Percentiles rank a stretch among this genome's conserved stretches.
Evolutionary conservation across 768 basidiomycete species (phyloP).

Genomic region (Amanita rubescens): DNA sequence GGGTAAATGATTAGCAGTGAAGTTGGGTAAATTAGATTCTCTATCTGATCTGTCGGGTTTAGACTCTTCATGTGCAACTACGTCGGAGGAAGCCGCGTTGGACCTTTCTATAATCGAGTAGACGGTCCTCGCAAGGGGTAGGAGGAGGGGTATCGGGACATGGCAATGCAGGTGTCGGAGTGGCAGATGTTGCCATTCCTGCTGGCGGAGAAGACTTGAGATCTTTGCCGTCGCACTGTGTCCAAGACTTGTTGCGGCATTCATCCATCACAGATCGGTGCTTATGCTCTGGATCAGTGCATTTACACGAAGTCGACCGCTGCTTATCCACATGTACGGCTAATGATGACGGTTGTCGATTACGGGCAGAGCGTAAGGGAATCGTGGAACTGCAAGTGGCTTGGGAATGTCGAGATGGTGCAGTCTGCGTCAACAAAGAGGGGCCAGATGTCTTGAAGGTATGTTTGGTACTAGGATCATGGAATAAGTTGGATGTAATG

Average conservation of each 20-base stretch:
- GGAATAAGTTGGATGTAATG: conserved; percentile 14
- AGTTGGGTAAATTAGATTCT: neutral
- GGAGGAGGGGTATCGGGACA: conserved; percentile 26
- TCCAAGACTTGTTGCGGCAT: conserved; percentile 16
- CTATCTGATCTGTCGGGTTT: neutral
- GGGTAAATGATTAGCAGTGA: conserved; percentile 12
- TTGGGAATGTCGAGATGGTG: conserved; percentile 32
- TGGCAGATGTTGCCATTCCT: conserved; percentile 17
- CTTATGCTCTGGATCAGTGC: conserved; percentile 17
- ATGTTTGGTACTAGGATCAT: conserved; percentile 14
- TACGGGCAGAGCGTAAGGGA: conserved; percentile 27
- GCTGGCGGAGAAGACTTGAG: conserved; percentile 9
- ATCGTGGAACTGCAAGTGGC: conserved; percentile 12
- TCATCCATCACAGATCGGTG: conserved; percentile 10
- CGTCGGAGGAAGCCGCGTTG: neutral
- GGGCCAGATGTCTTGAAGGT: conserved; percentile 16
- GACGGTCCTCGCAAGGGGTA: neutral
- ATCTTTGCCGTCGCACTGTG: conserved; percentile 2
- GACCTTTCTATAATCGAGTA: neutral
- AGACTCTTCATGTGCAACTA: neutral
- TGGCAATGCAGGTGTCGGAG: conserved; percentile 20
- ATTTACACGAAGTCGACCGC: conserved; percentile 23
- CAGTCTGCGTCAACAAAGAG: conserved; percentile 61
- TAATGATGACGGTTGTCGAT: conserved; percentile 32
- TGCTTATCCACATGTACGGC: conserved; percentile 33